Conservation (phyloP, 2,329 filamentous ascomycete genomes). For the Diplodia corticola region DNA sequence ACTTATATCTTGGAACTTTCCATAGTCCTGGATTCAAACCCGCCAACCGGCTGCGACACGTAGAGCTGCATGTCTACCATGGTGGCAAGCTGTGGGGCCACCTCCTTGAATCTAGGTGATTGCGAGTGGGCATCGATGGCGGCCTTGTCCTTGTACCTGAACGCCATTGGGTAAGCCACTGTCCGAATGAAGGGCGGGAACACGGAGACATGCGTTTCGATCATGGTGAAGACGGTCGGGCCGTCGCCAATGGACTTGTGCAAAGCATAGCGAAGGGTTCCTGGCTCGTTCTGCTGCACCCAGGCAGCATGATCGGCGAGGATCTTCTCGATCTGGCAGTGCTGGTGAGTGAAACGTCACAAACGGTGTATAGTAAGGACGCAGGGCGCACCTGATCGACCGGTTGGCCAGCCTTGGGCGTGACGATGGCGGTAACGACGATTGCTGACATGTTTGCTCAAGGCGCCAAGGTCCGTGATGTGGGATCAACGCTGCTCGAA, state of each 20-base stretch:
- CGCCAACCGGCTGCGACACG: background rate
- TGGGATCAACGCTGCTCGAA: background rate
- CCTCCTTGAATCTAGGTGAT: constrained; percentile 29
- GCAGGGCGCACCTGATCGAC: constrained; percentile 32
- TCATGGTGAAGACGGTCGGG: constrained; percentile 33
- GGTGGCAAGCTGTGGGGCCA: constrained; percentile 23
- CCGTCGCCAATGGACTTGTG: constrained; percentile 34
- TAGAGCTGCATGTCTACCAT: background rate
- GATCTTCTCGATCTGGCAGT: constrained; percentile 34
- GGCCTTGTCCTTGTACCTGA: constrained; percentile 36
- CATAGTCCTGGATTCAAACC: background rate
- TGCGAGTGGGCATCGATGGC: constrained; percentile 32
- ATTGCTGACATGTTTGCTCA: constrained; percentile 25
- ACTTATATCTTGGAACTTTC: background rate
- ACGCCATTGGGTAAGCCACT: background rate
- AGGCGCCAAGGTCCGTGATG: constrained; percentile 21
- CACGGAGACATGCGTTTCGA: constrained; percentile 34
- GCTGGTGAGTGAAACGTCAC: background rate
- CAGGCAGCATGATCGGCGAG: constrained; percentile 29
- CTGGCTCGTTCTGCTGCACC: constrained; percentile 38
- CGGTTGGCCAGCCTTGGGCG: constrained; percentile 34
- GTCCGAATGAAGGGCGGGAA: background rate
- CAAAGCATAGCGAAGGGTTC: constrained; percentile 36
- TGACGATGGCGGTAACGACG: constrained; percentile 35
- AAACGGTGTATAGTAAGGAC: background rate